phyloP scores from a whole-genome alignment of 169 alveolate genomes.

The Plasmodium reichenowi region DNA sequence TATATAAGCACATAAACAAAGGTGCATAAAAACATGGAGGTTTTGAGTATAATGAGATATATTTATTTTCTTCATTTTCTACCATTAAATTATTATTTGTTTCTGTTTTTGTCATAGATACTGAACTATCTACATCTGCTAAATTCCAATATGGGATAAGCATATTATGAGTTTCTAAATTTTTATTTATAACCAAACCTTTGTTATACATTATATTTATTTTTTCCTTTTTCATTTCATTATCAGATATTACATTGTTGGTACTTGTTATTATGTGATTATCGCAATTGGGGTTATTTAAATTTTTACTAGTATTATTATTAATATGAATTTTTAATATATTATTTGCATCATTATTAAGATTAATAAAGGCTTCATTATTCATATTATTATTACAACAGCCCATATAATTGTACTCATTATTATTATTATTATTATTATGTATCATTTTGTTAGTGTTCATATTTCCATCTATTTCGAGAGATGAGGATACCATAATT shows the following conservation, averaged over 20 bases:
- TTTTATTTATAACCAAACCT: conserved; percentile 66
- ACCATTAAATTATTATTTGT: conserved; percentile 24
- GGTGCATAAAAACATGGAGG: conserved; percentile 78
- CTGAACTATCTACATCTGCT: conserved; percentile 54
- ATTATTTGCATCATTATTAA: not conserved
- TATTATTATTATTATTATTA: not conserved
- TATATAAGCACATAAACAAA: conserved; percentile 66
- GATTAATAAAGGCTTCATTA: no score
- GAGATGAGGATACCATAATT: not conserved
- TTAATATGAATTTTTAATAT: not conserved
- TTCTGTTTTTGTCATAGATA: conserved; percentile 12
- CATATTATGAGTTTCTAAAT: conserved; percentile 21
- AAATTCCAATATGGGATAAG: conserved; percentile 76
- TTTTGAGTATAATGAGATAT: conserved; percentile 57
- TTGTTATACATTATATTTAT: conserved; percentile 61
- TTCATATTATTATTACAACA: not conserved
- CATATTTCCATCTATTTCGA: not conserved
- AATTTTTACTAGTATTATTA: not conserved
- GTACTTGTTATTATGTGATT: not conserved
- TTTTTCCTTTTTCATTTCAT: conserved; percentile 9
- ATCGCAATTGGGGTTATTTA: not conserved
- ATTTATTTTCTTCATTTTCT: conserved; percentile 69
- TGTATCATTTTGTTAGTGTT: not conserved
- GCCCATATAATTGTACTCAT: not conserved
- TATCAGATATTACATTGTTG: not conserved